Evolutionary conservation across 164 flowering plant species (phyloP).

Genomic region (Vitis cinerea): DNA sequence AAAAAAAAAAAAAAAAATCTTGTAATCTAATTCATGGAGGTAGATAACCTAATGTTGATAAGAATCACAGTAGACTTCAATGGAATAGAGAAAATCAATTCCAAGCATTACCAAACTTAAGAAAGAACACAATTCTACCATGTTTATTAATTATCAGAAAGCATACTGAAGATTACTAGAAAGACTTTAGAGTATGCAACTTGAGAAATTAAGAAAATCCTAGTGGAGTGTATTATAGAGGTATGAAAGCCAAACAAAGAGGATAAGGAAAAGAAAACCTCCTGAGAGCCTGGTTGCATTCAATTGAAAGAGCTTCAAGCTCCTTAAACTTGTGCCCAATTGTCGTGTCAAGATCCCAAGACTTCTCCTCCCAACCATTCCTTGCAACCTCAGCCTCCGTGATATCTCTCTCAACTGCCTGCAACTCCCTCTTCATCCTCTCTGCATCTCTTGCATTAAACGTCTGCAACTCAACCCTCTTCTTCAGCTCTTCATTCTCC

Average conservation of each 20-base stretch:
- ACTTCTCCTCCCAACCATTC: constrained; percentile 81
- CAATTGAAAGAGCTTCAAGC: constrained; percentile 60
- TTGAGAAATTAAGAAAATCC: too few relatives aligned
- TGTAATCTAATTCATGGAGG: too few relatives aligned
- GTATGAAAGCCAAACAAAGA: neutral
- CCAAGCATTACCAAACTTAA: too few relatives aligned
- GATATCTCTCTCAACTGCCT: constrained; percentile 81
- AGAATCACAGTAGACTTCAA: too few relatives aligned
- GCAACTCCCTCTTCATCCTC: constrained; percentile 91
- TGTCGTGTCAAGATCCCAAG: constrained; percentile 64
- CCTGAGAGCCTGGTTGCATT: constrained; percentile 76
- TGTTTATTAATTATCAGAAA: too few relatives aligned
- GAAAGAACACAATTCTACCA: too few relatives aligned
- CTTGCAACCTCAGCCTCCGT: constrained; percentile 67
- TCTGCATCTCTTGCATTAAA: constrained; percentile 82
- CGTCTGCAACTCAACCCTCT: constrained; percentile 60
- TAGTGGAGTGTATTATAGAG: neutral
- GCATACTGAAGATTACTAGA: too few relatives aligned
- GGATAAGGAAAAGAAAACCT: constrained; percentile 15
- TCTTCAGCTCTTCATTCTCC: constrained; percentile 86
- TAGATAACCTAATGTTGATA: too few relatives aligned
- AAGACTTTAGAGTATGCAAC: too few relatives aligned
- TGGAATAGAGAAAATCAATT: too few relatives aligned
- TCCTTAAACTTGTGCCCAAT: constrained; percentile 63
- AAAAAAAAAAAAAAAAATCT: too few relatives aligned